Base-by-base conservation (phyloP, 257 asterid species). In the Schizonepeta tenuifolia region DNA sequence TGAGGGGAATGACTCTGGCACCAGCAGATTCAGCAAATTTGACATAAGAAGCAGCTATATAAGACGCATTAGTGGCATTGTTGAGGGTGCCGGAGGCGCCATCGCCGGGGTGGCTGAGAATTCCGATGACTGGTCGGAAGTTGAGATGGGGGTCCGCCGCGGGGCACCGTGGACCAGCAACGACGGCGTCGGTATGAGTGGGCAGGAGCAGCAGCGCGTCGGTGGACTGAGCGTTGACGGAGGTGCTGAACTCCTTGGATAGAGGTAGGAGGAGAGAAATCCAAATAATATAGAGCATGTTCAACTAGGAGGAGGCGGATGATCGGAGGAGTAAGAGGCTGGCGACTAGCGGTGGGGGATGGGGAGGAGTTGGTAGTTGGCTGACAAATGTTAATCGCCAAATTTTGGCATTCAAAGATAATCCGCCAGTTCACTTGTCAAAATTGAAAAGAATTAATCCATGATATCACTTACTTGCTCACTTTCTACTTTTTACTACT, bases 11-110 rank as follows among this genome's bases (percentile, higher is more conserved):
- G 75, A 88, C 98, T 77, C 98, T 86, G 58, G 98, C 97, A 2
- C 96, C 98, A 21, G 91, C 96, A 3, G 97, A 83, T 69, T 93
- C 98, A 9, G 83, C 94, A 71, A 93, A 91, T 84, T 91, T 93
- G 24, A 91, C 97, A 80, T 93, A 91, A 4, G 97, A 93, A 14
- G 96, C 97, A 6, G 96, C 98, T 41, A 93, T 88, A 31, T 91
- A 89, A 49, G 98, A 91, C 28, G 84, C 95, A 61, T 82, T 54
- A 0, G 91, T 81, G 2, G 82, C 89, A 71, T 90, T 85, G 53
- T 55, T 84, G 55, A 89, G 88, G 24, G 90, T 83, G 13, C 97
- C 97, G 46, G 97, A 90, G 38, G 94, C 96, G 11, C 98, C 98
- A 35, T 93, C 95, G 5, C 97, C 96, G 3, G 98, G 96, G 76